A percentile compares a stretch with the other conserved stretches of the same genome.
These are phyloP conservation scores for Boletus speciosus DNA, from an alignment of 768 basidiomycete genomes.

Conservation along the genomic window DNA sequence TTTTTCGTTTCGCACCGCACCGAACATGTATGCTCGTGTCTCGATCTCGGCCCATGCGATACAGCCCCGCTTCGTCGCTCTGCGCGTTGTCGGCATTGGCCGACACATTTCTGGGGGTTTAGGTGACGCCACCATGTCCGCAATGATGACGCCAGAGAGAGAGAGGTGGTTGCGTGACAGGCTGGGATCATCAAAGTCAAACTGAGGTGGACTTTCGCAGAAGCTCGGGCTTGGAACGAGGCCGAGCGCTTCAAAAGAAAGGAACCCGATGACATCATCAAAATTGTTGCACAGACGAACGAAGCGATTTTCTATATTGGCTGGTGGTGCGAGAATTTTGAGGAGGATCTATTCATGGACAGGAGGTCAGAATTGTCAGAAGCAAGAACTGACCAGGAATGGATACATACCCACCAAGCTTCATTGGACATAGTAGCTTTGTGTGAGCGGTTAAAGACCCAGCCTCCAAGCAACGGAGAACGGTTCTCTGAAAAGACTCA, in stretches of 20 bases:
- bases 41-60: constrained; percentile 26
- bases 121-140: constrained; percentile 15
- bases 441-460: constrained; percentile 29
- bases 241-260: constrained; percentile 25
- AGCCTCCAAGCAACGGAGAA: constrained; percentile 29
- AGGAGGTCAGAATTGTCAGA: not conserved
- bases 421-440: constrained; percentile 23
- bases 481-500: constrained; percentile 8
- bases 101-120: not conserved
- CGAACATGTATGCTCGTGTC: constrained; percentile 28
- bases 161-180: constrained; percentile 20
- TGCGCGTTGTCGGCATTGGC: constrained; percentile 3
- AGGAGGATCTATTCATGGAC: constrained; percentile 2
- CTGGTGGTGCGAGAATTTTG: constrained; percentile 6
- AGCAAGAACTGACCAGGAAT: not conserved
- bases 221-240: constrained; percentile 19
- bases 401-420: constrained; percentile 31
- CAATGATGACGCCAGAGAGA: constrained; percentile 18
- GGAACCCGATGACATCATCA: constrained; percentile 29
- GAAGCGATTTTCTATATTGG: constrained; percentile 28
- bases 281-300: constrained; percentile 31
- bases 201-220: constrained; percentile 2
- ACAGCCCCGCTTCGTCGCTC: constrained; percentile 10
- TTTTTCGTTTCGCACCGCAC: constrained; percentile 28
- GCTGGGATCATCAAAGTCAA: not conserved